Evolutionary conservation across 2,329 filamentous ascomycete species (phyloP).

Genomic region (Hypomyces perniciosus): DNA sequence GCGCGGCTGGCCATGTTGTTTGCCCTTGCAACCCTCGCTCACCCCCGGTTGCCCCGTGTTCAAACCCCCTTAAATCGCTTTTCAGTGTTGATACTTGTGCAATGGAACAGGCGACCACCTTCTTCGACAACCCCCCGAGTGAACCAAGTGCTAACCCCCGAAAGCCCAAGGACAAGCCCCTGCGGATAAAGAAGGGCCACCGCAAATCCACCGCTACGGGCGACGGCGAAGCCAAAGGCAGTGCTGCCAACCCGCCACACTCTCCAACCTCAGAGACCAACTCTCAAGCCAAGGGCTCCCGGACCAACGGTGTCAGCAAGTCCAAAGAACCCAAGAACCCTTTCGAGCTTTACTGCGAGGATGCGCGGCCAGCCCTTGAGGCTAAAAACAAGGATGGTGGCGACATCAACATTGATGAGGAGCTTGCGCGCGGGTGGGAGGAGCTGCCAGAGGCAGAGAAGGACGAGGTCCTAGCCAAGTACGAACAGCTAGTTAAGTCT

Average conservation of each 20-base stretch:
- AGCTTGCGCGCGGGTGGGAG: slow-evolving; percentile 50
- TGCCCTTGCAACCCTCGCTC: slow-evolving; percentile 2
- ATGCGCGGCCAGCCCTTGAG: slow-evolving; percentile 39
- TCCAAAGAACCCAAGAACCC: slow-evolving; percentile 41
- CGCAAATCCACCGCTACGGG: slow-evolving; percentile 50
- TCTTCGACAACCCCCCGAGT: slow-evolving; percentile 25
- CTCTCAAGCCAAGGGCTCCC: slow-evolving; percentile 26
- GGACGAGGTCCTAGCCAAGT: slow-evolving; percentile 41
- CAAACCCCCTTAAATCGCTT: slow-evolving; percentile 7
- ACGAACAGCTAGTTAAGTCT: slow-evolving; percentile 21
- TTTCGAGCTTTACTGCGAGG: slow-evolving; percentile 51
- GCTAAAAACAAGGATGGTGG: slow-evolving; percentile 37
- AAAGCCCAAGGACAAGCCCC: slow-evolving; percentile 71
- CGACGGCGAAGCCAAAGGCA: slow-evolving; percentile 37
- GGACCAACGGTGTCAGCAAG: slow-evolving; percentile 37
- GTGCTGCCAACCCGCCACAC: slow-evolving; percentile 41
- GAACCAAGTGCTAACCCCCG: slow-evolving; percentile 31
- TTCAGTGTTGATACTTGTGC: slow-evolving; percentile 30
- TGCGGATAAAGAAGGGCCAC: slow-evolving; percentile 68
- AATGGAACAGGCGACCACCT: slow-evolving; percentile 26
- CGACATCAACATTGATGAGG: slow-evolving; percentile 43
- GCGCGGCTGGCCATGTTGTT: not conserved
- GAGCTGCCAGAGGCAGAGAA: slow-evolving; percentile 44
- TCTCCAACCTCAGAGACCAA: slow-evolving; percentile 46
- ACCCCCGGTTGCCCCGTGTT: slow-evolving; percentile 5